Conservation (phyloP, 192 early-diverging fungal species). For the Chytriomyces hyalinus region DNA sequence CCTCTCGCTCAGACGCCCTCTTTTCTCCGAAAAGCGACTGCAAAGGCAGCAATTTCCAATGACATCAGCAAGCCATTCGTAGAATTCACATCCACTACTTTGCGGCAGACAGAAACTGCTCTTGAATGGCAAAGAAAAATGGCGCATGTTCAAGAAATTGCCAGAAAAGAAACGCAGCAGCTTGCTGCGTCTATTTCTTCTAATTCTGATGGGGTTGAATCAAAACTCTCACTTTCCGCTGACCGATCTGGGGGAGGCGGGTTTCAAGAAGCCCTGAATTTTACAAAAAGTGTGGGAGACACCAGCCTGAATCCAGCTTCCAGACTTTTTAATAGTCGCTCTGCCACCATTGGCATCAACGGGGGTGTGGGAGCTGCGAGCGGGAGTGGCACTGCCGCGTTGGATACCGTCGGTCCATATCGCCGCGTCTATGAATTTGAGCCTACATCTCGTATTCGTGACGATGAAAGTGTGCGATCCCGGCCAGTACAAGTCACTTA, state of each 20-base stretch:
- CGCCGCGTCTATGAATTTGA: slow-evolving; percentile 50
- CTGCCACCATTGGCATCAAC: too few relatives aligned
- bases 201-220: background rate
- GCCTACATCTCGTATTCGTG: slow-evolving; percentile 11
- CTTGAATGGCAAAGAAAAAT: slow-evolving; percentile 19
- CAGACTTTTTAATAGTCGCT: background rate
- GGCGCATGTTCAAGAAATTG: slow-evolving; percentile 11
- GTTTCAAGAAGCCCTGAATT: background rate
- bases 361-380: background rate
- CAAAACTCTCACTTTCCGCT: background rate
- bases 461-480: slow-evolving; percentile 24
- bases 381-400: background rate
- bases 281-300: background rate
- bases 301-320: background rate
- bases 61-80: background rate
- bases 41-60: background rate
- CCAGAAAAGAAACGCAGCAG: slow-evolving; percentile 15
- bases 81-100: background rate
- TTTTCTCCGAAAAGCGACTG: background rate
- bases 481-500: slow-evolving; percentile 6
- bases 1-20: background rate
- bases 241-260: background rate
- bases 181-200: background rate
- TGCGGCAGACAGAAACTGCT: background rate
- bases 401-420: slow-evolving; percentile 50